Conservation (phyloP, 2,329 filamentous ascomycete genomes). For the Tolypocladium endophyticum region DNA sequence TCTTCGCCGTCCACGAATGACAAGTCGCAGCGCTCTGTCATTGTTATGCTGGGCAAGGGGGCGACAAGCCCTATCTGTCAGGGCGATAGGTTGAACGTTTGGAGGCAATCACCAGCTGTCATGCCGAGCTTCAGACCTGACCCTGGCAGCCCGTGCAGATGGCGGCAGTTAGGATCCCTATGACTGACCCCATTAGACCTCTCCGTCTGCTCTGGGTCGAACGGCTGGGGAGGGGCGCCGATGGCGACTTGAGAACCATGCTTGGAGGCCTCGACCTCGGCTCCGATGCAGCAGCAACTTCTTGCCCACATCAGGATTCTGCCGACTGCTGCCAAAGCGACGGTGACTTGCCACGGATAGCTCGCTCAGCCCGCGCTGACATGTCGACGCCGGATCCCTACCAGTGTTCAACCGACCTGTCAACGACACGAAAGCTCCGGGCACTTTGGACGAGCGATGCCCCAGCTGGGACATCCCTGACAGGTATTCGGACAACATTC, state of each 20-base stretch:
- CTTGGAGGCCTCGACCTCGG: not conserved
- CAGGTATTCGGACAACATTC: slow-evolving; percentile 3
- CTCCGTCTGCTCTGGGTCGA: not conserved
- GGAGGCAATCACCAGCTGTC: not conserved
- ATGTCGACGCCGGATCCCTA: not conserved
- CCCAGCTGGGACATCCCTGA: not conserved
- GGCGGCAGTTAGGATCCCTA: not conserved
- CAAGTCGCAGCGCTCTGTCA: not conserved
- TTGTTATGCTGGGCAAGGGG: not conserved
- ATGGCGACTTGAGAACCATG: not conserved
- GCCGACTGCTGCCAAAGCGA: not conserved
- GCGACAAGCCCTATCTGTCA: not conserved
- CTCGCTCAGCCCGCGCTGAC: not conserved
- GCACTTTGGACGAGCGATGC: slow-evolving; percentile 1
- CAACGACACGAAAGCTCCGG: not conserved
- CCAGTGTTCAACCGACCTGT: not conserved
- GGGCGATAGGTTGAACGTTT: not conserved
- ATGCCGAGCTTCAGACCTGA: not conserved
- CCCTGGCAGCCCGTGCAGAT: not conserved
- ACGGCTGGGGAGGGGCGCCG: not conserved
- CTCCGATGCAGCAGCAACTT: not conserved
- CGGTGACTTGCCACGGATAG: not conserved
- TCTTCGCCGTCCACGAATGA: not conserved
- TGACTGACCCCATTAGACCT: not conserved
- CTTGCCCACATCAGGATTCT: not conserved